Evolutionary conservation across 371 early-diverging fungal species (phyloP).

Genomic region (Nematocida minor): DNA sequence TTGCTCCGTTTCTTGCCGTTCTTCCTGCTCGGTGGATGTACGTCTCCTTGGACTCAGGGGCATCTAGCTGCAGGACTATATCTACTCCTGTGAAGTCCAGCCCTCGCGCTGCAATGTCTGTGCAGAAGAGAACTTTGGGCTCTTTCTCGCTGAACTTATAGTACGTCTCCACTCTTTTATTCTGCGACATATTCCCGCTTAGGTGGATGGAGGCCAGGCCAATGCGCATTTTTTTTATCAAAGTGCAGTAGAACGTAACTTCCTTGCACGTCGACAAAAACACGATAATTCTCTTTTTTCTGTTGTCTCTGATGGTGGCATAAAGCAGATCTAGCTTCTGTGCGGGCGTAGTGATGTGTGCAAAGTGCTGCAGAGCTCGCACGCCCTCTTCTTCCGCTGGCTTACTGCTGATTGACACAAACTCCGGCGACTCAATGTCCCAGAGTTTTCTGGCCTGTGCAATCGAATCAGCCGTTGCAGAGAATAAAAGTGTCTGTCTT

Average conservation of each 20-base stretch:
- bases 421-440: slow-evolving; percentile 38
- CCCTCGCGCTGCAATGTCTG: slow-evolving; percentile 84
- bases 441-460: slow-evolving; percentile 22
- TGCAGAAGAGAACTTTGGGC: slow-evolving; percentile 70
- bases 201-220: slow-evolving; percentile 66
- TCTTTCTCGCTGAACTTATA: slow-evolving; percentile 66
- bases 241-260: slow-evolving; percentile 25
- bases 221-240: slow-evolving; percentile 67
- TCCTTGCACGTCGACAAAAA: slow-evolving; percentile 57
- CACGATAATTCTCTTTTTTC: slow-evolving; percentile 53
- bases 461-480: slow-evolving; percentile 92
- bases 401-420: neutral
- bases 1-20: slow-evolving; percentile 41
- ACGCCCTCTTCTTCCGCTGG: neutral
- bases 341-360: neutral
- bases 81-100: slow-evolving; percentile 68
- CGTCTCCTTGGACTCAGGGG: slow-evolving; percentile 67
- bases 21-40: slow-evolving; percentile 66
- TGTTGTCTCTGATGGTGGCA: slow-evolving; percentile 9
- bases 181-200: slow-evolving; percentile 63
- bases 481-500: slow-evolving; percentile 83
- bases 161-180: slow-evolving; percentile 70
- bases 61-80: slow-evolving; percentile 54
- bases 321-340: slow-evolving; percentile 47
- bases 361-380: neutral